These are phyloP conservation scores for Aspergillus sp. DNA, from an alignment of 2,329 filamentous ascomycete species.

Conservation along the genomic window DNA sequence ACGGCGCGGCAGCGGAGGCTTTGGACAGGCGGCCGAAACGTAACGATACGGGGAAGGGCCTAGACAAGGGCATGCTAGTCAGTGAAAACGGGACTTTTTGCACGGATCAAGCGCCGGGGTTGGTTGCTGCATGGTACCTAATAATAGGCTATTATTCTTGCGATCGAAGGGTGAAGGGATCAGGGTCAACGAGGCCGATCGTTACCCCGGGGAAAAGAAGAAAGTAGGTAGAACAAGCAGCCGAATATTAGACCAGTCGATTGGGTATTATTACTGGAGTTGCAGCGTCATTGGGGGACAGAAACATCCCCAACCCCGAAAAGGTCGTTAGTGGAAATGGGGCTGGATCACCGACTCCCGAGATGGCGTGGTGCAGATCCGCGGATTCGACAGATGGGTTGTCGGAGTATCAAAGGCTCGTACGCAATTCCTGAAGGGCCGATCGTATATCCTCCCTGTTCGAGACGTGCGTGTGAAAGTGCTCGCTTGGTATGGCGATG, in stretches of 20 bases:
- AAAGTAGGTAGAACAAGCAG: neutral
- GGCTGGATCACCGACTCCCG: conserved; percentile 5
- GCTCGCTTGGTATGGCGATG: neutral
- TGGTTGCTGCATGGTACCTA: neutral
- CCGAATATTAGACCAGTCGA: neutral
- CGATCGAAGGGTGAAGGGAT: neutral
- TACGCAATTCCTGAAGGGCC: neutral
- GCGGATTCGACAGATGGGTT: neutral
- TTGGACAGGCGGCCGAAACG: neutral
- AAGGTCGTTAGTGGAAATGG: neutral
- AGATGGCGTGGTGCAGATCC: conserved; percentile 10
- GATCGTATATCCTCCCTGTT: neutral
- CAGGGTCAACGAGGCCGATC: neutral
- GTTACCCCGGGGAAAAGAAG: neutral
- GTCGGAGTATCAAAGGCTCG: neutral
- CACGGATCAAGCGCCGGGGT: neutral
- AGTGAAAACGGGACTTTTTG: neutral
- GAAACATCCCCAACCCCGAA: neutral
- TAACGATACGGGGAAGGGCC: neutral
- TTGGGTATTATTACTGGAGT: neutral
- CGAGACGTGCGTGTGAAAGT: neutral
- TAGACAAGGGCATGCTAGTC: neutral
- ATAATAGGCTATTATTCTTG: neutral
- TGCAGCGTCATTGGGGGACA: neutral
- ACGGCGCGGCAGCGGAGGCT: neutral